phyloP scores from a whole-genome alignment of 495 filamentous ascomycete species.

The Letharia lupina region DNA sequence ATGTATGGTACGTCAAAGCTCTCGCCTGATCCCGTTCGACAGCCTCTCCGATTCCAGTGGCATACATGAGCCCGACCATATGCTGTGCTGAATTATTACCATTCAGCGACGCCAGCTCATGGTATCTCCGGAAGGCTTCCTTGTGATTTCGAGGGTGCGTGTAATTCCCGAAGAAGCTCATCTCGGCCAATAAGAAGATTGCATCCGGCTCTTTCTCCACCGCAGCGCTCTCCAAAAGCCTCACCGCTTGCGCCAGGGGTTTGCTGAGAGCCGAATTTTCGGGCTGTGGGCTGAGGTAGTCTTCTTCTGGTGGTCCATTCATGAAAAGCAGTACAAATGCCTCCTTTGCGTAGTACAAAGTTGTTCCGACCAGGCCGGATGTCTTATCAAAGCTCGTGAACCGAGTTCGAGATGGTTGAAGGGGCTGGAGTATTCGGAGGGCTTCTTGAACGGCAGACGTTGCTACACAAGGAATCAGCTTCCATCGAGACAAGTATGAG shows the following conservation, averaged over 20 bases:
- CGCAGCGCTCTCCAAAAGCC: constrained; percentile 67
- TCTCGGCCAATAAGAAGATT: constrained; percentile 80
- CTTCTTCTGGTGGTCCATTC: constrained; percentile 36
- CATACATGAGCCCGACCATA: constrained; percentile 95
- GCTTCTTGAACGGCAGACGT: constrained; percentile 24
- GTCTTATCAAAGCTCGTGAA: constrained; percentile 31
- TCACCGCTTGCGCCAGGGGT: constrained; percentile 48
- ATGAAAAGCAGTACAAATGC: constrained; percentile 43
- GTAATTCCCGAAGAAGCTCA: constrained; percentile 96
- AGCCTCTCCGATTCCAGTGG: constrained; percentile 76
- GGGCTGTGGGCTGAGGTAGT: constrained; percentile 23
- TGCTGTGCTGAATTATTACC: constrained; percentile 89
- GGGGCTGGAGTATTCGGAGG: constrained; percentile 23
- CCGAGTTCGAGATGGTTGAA: constrained; percentile 19
- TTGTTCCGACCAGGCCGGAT: constrained; percentile 39
- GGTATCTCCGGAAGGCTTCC: constrained; percentile 74
- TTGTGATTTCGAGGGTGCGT: constrained; percentile 77
- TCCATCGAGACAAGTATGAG: neutral
- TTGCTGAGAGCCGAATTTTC: constrained; percentile 23
- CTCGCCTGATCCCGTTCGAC: constrained; percentile 87
- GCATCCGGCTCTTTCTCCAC: constrained; percentile 71
- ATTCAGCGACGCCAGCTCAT: constrained; percentile 61
- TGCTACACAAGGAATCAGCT: constrained; percentile 16
- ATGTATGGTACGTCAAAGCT: constrained; percentile 87
- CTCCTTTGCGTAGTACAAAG: constrained; percentile 42